phyloP scores from a whole-genome alignment of 2,329 filamentous ascomycete species.

The Alternaria metachromatica region DNA sequence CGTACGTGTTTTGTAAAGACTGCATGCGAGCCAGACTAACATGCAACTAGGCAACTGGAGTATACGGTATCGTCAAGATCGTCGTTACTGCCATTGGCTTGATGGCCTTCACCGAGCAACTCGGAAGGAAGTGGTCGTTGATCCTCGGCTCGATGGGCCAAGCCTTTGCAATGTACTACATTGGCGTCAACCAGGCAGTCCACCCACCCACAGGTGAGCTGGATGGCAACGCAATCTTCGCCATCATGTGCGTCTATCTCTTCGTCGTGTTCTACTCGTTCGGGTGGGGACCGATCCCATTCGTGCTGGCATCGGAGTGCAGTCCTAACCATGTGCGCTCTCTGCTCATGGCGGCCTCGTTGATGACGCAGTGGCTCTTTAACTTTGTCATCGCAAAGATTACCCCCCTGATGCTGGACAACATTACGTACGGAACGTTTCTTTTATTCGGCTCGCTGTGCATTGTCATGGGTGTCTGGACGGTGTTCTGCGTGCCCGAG shows the following conservation, averaged over 20 bases:
- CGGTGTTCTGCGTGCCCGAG: conserved; percentile 52
- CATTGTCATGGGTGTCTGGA: conserved; percentile 52
- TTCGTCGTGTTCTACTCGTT: conserved; percentile 57
- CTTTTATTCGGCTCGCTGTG: conserved; percentile 52
- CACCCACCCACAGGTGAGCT: conserved; percentile 44
- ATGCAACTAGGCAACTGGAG: conserved; percentile 17
- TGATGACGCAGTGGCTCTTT: conserved; percentile 56
- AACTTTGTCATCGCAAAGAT: conserved; percentile 44
- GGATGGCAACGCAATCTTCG: conserved; percentile 51
- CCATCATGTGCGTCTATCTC: conserved; percentile 60
- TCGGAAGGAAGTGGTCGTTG: conserved; percentile 55
- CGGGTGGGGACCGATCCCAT: conserved; percentile 56
- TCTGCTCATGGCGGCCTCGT: conserved; percentile 52
- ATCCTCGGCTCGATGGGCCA: conserved; percentile 53
- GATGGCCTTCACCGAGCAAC: conserved; percentile 55
- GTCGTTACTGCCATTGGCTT: conserved; percentile 53
- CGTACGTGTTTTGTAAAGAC: conserved; percentile 36
- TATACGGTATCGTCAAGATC: conserved; percentile 58
- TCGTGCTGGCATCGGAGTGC: conserved; percentile 53
- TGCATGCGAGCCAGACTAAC: conserved; percentile 4
- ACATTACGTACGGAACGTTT: conserved; percentile 55
- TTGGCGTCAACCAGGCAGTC: conserved; percentile 43
- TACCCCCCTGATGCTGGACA: conserved; percentile 52
- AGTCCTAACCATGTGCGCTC: conserved; percentile 51
- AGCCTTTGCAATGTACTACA: conserved; percentile 53